Conservation (phyloP, 805 yeast species). For the Teunomyces kruisii region DNA sequence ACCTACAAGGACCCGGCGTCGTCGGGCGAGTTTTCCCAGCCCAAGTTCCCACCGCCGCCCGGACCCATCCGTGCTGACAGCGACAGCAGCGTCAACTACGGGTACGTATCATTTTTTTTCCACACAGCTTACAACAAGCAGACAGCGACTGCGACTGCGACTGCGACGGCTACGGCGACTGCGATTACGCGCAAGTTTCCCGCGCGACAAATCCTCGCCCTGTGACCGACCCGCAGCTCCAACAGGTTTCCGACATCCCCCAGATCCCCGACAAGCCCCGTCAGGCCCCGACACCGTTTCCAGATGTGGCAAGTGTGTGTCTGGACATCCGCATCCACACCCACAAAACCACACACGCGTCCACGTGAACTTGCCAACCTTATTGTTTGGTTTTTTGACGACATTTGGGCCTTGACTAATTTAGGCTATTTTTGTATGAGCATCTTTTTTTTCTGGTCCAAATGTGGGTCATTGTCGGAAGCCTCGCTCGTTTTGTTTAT, state of each 20-base stretch:
- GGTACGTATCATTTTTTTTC: slow-evolving; percentile 28
- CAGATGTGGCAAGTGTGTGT: too few species aligned
- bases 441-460: neutral
- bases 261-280: too few species aligned
- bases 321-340: too few species aligned
- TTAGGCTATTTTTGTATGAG: neutral
- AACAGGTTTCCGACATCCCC: too few species aligned
- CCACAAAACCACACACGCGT: too few species aligned
- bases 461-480: neutral
- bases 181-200: too few species aligned
- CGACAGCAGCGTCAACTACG: slow-evolving; percentile 37
- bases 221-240: too few species aligned
- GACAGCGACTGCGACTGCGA: neutral
- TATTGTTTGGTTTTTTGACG: neutral
- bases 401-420: neutral
- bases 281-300: too few species aligned
- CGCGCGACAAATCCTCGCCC: too few species aligned
- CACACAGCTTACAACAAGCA: neutral
- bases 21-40: slow-evolving; percentile 12
- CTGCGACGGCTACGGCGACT: too few species aligned
- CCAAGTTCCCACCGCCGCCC: slow-evolving; percentile 28
- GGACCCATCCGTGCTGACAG: slow-evolving; percentile 32
- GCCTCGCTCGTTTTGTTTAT: neutral
- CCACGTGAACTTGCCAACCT: too few species aligned
- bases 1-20: slow-evolving; percentile 5